phyloP scores from a whole-genome alignment of 331 rosid genomes.

The Ulmus americana region DNA sequence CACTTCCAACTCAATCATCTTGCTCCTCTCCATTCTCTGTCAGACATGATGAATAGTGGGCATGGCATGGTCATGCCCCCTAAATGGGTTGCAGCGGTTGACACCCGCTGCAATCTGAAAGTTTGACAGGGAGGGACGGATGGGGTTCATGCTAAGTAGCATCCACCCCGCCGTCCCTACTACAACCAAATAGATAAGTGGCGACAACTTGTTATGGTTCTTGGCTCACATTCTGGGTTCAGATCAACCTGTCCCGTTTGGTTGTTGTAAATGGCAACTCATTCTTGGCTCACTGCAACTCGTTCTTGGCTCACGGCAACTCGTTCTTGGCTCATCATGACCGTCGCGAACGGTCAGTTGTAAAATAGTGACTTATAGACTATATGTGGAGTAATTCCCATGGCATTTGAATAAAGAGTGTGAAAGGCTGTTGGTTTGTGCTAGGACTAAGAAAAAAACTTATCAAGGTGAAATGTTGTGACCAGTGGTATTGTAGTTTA shows the following conservation, averaged over 20 bases:
- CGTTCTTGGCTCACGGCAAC: constrained; percentile 99
- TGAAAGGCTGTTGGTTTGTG: too few relatives aligned
- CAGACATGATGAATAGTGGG: constrained; percentile 42
- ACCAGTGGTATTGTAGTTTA: too few relatives aligned
- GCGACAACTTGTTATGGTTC: constrained; percentile 14
- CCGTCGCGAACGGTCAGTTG: not conserved
- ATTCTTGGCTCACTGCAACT: constrained; percentile 95
- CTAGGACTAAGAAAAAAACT: too few relatives aligned
- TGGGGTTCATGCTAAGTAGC: constrained; percentile 27
- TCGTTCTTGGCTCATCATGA: constrained; percentile 74
- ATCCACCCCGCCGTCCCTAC: constrained; percentile 33
- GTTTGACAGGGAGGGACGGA: constrained; percentile 38
- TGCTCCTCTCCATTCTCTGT: constrained; percentile 41
- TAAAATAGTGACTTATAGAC: too few relatives aligned
- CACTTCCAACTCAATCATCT: constrained; percentile 45
- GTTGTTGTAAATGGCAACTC: constrained; percentile 65
- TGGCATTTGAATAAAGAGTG: too few relatives aligned
- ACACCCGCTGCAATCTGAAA: constrained; percentile 59
- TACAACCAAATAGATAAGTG: constrained; percentile 43
- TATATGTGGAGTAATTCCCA: too few relatives aligned
- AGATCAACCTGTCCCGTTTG: constrained; percentile 39
- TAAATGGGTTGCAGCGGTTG: constrained; percentile 72
- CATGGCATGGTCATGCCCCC: constrained; percentile 50
- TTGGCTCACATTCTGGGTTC: constrained; percentile 17
- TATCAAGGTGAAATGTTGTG: too few relatives aligned